A percentile compares a stretch with the other conserved stretches of the same genome.
phyloP scores from a whole-genome alignment of 257 asterid genomes.

The Penstemon newberryi region DNA sequence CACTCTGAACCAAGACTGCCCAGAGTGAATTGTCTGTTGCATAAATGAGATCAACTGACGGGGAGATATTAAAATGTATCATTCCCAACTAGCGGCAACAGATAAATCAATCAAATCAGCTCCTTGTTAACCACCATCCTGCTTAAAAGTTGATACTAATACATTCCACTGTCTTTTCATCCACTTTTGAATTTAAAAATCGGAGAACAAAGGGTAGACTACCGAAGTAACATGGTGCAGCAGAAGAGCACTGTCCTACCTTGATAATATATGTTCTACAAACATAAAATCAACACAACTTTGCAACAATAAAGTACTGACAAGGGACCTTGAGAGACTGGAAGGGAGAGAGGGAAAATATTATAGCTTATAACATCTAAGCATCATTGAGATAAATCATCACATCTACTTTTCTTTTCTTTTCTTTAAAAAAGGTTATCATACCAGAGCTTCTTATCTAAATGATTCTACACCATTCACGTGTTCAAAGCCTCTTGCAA shows the following conservation, averaged over 20 bases:
- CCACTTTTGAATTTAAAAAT: neutral
- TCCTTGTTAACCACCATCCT: constrained; percentile 10
- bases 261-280: neutral
- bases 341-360: neutral
- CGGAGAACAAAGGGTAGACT: neutral
- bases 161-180: neutral
- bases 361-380: neutral
- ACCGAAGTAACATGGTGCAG: constrained; percentile 9
- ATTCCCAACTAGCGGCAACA: no score
- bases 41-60: no score
- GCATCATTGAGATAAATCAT: neutral
- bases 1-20: no score
- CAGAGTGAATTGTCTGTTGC: no score
- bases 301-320: neutral
- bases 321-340: neutral
- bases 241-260: constrained; percentile 11
- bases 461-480: neutral
- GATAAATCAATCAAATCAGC: neutral
- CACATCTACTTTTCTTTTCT: constrained; percentile 2
- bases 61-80: no score
- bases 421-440: no score
- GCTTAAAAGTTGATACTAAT: neutral
- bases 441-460: neutral
- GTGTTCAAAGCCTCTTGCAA: constrained; percentile 1
- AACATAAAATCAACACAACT: neutral